Evolutionary conservation across 257 asterid species (phyloP).

Genomic region (Solanum lycopersicoides): DNA sequence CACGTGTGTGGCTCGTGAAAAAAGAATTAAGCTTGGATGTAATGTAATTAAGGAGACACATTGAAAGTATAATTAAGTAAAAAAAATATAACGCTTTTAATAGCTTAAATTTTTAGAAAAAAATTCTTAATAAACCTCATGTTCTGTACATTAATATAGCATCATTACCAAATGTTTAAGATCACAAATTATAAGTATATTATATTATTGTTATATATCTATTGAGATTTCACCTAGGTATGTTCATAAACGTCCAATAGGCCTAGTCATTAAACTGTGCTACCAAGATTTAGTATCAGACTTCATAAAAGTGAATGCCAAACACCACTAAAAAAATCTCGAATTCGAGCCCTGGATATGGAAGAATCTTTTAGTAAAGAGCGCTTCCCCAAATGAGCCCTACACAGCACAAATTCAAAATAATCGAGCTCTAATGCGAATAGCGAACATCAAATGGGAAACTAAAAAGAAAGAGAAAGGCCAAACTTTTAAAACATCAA

Average conservation of each 20-base stretch:
- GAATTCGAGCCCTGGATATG: fast-evolving
- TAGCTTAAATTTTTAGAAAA: not conserved
- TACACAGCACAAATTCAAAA: fast-evolving
- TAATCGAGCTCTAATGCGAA: not conserved
- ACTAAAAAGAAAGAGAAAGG: not conserved
- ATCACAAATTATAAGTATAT: not conserved
- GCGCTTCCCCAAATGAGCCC: not conserved
- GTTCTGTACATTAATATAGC: not conserved
- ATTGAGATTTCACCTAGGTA: not conserved
- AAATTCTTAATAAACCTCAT: not conserved
- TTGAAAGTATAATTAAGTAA: not conserved
- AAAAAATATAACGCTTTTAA: not conserved
- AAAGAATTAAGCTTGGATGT: not conserved
- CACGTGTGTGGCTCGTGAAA: not conserved
- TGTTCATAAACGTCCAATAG: not conserved
- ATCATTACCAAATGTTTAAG: not conserved
- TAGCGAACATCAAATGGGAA: not conserved
- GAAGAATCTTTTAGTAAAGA: not conserved
- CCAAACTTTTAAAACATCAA: not conserved
- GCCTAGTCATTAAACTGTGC: not conserved
- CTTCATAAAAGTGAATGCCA: not conserved
- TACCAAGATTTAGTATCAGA: not conserved
- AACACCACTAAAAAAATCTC: not conserved
- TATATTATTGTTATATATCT: not conserved
- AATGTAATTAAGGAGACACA: not conserved